These are phyloP conservation scores for Aspergillus cejpii DNA, from an alignment of 2,329 filamentous ascomycete genomes.

Conservation along the genomic window DNA sequence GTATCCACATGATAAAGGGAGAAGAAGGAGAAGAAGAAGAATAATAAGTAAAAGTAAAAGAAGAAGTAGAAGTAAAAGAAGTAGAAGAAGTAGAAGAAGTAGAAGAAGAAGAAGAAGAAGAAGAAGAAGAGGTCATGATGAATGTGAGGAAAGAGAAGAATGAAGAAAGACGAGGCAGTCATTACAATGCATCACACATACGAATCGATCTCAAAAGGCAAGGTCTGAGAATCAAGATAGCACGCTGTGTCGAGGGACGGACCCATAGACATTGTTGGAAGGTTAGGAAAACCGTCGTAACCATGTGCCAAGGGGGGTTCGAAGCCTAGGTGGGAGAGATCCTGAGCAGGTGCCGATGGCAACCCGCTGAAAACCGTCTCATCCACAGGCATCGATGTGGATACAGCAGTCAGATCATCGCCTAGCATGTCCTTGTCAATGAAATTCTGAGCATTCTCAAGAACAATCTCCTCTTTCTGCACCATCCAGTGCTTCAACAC, in stretches of 20 bases:
- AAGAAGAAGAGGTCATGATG: not conserved
- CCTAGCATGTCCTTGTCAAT: constrained; percentile 21
- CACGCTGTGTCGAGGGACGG: constrained; percentile 29
- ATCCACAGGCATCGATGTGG: constrained; percentile 10
- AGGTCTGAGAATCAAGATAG: constrained; percentile 28
- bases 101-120: not conserved
- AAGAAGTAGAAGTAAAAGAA: constrained; percentile 7
- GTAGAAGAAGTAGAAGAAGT: not conserved
- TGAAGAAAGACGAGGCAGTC: constrained; percentile 1
- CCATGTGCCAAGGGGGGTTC: constrained; percentile 25
- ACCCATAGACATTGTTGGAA: constrained; percentile 27
- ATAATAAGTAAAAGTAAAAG: not conserved
- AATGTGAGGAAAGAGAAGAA: constrained; percentile 5
- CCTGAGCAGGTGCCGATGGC: constrained; percentile 14
- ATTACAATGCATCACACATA: constrained; percentile 30
- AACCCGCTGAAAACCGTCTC: constrained; percentile 12
- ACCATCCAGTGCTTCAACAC: constrained; percentile 56
- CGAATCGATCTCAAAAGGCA: constrained; percentile 31
- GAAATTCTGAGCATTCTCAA: constrained; percentile 28
- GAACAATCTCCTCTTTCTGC: constrained; percentile 48
- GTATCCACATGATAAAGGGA: constrained; percentile 2
- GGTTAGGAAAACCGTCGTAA: constrained; percentile 25
- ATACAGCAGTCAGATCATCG: constrained; percentile 16
- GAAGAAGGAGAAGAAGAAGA: not conserved
- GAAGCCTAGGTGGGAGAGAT: constrained; percentile 18